Evolutionary conservation across 441 rosid genomes (phyloP), one percentile per base, ranked within the genome.

Genomic region (Pelargonium exstipulatum): DNA sequence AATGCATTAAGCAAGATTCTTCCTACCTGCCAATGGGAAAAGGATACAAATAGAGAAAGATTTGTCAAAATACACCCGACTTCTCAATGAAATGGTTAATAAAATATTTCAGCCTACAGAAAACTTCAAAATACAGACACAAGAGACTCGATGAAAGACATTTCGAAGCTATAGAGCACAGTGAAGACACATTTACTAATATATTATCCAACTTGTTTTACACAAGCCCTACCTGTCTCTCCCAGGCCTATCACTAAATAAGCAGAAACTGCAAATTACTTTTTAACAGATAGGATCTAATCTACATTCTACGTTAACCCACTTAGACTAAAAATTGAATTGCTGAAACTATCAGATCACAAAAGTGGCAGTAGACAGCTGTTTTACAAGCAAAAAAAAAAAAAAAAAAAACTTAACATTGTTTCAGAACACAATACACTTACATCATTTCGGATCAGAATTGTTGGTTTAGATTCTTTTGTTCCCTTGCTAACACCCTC

Each of bases 391-490:
- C 64, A 26, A 24, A 7, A 18, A 53, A 4, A 12, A 49, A 29
- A 29, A 29, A 20, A 20, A 20, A 20, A 20, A 20, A 20, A 20
- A 20, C 48, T 43, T 8, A 43, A 43, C 13, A 1, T 43, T 8
- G 13, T 9, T 8, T 43, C 48, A 43, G 48, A 43, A 49, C 16
- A 49, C 16, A 49, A 13, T 49, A 13, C 69, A 65, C 88, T 42
- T 85, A 95, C 99, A 62, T 95, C 97, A 74, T 95, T 91, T 73
- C 96, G 87, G 73, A 95, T 83, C 66, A 91, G 72, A 71, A 95
- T 77, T 24, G 87, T 92, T 74, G 99, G 96, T 74, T 90, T 89
- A 20, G 97, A 91, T 75, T 89, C 98, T 78, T 85, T 86, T 70
- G 92, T 80, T 22, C 92, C 96, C 87, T 86, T 95, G 87, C 80